Evolutionary conservation across 1,284 basidiomycete genomes (phyloP), one percentile per base, ranked within the genome.

Genomic region (Sporisorium reilianum): DNA sequence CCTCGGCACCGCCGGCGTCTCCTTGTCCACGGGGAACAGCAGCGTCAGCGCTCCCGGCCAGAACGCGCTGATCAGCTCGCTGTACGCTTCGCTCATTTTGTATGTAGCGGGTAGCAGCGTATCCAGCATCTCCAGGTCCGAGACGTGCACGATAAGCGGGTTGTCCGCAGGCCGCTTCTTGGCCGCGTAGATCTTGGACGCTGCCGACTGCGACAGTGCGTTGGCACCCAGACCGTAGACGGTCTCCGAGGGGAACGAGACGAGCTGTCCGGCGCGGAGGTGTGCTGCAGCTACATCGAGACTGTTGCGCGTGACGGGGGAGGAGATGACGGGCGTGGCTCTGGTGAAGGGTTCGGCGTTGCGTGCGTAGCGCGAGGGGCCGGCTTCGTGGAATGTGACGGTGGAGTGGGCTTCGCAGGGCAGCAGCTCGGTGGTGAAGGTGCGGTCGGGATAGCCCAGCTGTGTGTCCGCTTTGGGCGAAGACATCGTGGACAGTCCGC

Each of bases 191-290:
- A 99, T 96, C 9, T 95, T 94, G 20, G 86, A 80, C 0, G 89
- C 79, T 64, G 90, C 87, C 4, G 57, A 54, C 28, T 79, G 55
- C 38, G 85, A 81, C 41, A 95, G 87, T 0, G 95, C 95, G 40
- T 91, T 88, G 0, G 94, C 97, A 23, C 93, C 97, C 5, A 99
- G 90, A 1, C 97, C 97, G 85, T 99, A 99, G 23, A 99, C 97
- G 0, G 97, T 99, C 86, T 99, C 97, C 30, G 97, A 98, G 0
- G 97, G 96, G 80, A 99, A 94, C 0, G 92, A 95, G 42, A 99
- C 93, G 16, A 87, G 83, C 34, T 83, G 64, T 2, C 80, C 75
- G 0, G 52, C 25, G 12, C 49, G 66, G 2, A 86, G 75, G 22
- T 82, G 72, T 11, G 52, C 36, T 2, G 85, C 82, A 4, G 85